A percentile compares a stretch with the other conserved stretches of the same genome.
Conservation (phyloP, 306 rosid genomes). For the Trifolium repens region DNA sequence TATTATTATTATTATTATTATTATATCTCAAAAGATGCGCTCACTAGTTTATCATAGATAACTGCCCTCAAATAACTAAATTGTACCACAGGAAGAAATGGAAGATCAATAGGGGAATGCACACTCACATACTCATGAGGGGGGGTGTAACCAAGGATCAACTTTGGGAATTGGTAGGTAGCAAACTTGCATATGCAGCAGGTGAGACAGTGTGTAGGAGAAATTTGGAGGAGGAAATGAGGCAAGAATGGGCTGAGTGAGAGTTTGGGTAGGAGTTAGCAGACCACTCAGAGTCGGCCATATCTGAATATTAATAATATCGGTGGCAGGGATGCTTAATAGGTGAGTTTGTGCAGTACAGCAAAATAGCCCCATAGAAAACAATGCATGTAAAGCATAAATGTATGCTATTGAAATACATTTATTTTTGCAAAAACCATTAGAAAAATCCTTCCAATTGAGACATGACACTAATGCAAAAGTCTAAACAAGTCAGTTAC, state of each 20-base stretch:
- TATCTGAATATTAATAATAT: constrained; percentile 13
- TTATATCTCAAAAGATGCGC: not conserved
- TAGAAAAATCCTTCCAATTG: not conserved
- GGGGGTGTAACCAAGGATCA: constrained; percentile 6
- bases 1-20: too few relatives aligned
- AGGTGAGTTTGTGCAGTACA: constrained; percentile 14
- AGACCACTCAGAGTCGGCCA: constrained; percentile 29
- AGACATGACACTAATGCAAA: constrained; percentile 20
- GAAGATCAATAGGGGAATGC: constrained; percentile 17
- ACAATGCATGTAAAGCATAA: not conserved
- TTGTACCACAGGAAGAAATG: constrained; percentile 8
- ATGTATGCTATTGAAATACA: constrained; percentile 7
- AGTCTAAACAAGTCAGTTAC: constrained; percentile 22
- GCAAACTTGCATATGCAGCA: not conserved
- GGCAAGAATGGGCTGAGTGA: constrained; percentile 1
- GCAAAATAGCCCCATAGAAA: constrained; percentile 28
- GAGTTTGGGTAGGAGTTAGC: constrained; percentile 12
- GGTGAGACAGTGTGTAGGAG: not conserved
- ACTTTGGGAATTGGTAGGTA: constrained; percentile 18
- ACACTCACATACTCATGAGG: constrained; percentile 3
- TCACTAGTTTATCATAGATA: constrained; percentile 1
- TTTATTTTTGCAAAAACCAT: not conserved
- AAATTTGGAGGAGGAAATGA: not conserved
- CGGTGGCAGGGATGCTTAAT: not conserved
- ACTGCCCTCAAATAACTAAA: constrained; percentile 20